Percentiles rank a stretch among this genome's conserved stretches.
These are phyloP conservation scores for Fusarium solani-melongenae DNA, from an alignment of 2,329 filamentous ascomycete species.

Conservation along the genomic window DNA sequence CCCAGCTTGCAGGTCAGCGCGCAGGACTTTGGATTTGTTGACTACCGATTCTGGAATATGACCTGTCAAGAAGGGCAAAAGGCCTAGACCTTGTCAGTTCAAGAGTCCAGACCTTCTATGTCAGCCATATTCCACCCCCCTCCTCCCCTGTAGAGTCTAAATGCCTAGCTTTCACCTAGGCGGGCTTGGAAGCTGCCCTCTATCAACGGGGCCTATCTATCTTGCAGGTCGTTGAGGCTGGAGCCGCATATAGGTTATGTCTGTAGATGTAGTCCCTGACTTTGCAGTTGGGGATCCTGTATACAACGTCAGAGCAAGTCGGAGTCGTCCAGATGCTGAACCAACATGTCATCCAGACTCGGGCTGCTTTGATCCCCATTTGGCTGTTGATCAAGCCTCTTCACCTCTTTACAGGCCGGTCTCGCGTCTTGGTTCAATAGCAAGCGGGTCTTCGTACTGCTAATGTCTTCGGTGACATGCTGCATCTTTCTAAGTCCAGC, in stretches of 20 bases:
- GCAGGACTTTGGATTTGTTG: constrained; percentile 10
- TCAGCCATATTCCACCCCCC: not conserved
- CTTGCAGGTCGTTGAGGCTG: not conserved
- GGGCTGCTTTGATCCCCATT: not conserved
- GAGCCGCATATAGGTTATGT: constrained; percentile 69
- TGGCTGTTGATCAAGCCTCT: not conserved
- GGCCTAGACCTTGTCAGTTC: constrained; percentile 21
- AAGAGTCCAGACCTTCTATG: constrained; percentile 1
- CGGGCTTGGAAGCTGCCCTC: not conserved
- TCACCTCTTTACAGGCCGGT: too few relatives aligned
- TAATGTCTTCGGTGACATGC: constrained; percentile 84
- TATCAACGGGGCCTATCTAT: not conserved
- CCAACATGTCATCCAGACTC: not conserved
- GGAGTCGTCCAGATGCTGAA: not conserved
- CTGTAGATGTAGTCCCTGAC: constrained; percentile 81
- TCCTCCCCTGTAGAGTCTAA: not conserved
- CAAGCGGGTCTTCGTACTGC: constrained; percentile 83
- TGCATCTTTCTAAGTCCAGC: constrained; percentile 48
- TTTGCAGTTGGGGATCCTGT: constrained; percentile 66
- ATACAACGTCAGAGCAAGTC: not conserved
- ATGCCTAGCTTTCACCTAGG: not conserved
- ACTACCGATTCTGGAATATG: constrained; percentile 34
- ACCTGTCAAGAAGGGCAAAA: constrained; percentile 22
- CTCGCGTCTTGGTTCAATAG: constrained; percentile 80
- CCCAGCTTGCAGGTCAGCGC: constrained; percentile 7